Conservation (phyloP, 805 yeast species). For the Yarrowia keelungensis region DNA sequence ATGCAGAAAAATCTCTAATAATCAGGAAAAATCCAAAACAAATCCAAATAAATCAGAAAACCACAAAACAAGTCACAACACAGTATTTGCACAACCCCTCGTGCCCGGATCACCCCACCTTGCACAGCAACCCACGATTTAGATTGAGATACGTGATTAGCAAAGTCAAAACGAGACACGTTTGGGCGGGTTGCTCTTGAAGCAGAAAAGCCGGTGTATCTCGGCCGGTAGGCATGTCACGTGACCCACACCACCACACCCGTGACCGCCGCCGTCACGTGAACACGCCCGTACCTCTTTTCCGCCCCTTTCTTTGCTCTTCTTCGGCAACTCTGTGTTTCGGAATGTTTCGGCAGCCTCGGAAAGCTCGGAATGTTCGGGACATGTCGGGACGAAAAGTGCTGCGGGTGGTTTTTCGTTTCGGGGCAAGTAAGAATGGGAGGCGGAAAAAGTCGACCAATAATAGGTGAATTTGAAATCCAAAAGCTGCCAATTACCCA, state of each 20-base stretch:
- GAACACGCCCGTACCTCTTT: too few relatives aligned
- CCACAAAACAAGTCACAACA: too few relatives aligned
- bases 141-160: not conserved
- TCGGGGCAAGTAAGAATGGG: constrained; percentile 5
- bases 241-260: not conserved
- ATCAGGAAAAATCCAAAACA: not conserved
- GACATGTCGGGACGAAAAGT: constrained; percentile 12
- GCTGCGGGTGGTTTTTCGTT: constrained; percentile 31
- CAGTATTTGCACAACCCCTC: too few relatives aligned
- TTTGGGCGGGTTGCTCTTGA: constrained; percentile 4
- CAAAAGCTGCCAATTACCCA: not conserved
- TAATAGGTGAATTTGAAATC: too few relatives aligned
- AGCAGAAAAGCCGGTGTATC: not conserved
- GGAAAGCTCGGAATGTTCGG: constrained; percentile 27
- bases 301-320: not conserved
- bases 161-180: not conserved
- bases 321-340: not conserved
- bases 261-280: too few relatives aligned
- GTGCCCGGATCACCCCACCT: too few relatives aligned
- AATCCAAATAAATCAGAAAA: not conserved
- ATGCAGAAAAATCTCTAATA: not conserved
- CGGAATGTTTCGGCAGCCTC: not conserved
- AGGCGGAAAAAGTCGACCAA: not conserved
- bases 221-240: not conserved
- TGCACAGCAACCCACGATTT: not conserved